phyloP scores from a whole-genome alignment of 2,329 filamentous ascomycete genomes.

The Paecilomyces sp. region DNA sequence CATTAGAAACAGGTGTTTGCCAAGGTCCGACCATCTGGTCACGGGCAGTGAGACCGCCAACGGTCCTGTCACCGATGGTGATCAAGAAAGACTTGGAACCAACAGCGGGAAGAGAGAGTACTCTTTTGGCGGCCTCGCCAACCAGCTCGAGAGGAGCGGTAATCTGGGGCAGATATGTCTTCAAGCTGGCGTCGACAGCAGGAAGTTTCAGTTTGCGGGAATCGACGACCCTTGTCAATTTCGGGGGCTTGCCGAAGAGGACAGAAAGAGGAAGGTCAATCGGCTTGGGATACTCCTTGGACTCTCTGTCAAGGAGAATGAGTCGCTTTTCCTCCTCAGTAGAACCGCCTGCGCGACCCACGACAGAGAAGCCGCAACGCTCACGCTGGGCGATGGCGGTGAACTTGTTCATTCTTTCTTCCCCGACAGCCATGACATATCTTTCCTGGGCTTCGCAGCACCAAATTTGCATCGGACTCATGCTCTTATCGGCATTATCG shows the following conservation, averaged over 20 bases:
- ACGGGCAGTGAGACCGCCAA: slow-evolving; percentile 78
- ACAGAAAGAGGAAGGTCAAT: slow-evolving; percentile 87
- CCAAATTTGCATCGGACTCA: slow-evolving; percentile 97
- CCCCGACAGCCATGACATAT: slow-evolving; percentile 85
- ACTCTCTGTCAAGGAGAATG: slow-evolving; percentile 74
- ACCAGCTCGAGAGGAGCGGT: slow-evolving; percentile 43
- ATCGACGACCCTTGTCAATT: slow-evolving; percentile 66
- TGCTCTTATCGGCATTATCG: slow-evolving; percentile 79
- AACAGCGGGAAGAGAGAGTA: slow-evolving; percentile 78
- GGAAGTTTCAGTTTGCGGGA: slow-evolving; percentile 62
- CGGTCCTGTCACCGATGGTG: slow-evolving; percentile 87
- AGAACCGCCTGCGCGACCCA: slow-evolving; percentile 65
- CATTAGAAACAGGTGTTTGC: slow-evolving; percentile 91
- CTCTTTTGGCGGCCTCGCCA: slow-evolving; percentile 68
- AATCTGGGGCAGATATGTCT: slow-evolving; percentile 55
- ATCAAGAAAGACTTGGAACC: slow-evolving; percentile 98
- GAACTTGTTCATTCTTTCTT: slow-evolving; percentile 67
- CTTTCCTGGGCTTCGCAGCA: slow-evolving; percentile 95
- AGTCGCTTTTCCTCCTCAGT: slow-evolving; percentile 64
- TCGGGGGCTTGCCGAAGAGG: slow-evolving; percentile 81
- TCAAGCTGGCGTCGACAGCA: slow-evolving; percentile 68
- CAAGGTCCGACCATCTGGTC: slow-evolving; percentile 97
- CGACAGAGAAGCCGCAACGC: slow-evolving; percentile 85
- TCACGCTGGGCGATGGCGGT: slow-evolving; percentile 68
- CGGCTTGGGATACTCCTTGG: slow-evolving; percentile 63